phyloP scores from a whole-genome alignment of 2,329 filamentous ascomycete genomes.

The Sarocladium kiliense region DNA sequence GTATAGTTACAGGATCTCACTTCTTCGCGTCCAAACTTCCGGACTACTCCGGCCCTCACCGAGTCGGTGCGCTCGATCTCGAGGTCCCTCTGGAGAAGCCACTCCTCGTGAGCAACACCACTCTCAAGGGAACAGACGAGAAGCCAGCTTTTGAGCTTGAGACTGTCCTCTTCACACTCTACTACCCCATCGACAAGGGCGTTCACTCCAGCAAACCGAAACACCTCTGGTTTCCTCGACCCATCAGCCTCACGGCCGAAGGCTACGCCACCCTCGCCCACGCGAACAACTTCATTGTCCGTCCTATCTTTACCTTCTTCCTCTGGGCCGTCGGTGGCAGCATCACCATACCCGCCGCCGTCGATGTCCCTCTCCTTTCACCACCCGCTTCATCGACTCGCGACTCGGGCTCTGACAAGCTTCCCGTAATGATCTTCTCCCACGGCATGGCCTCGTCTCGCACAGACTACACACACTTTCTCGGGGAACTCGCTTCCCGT shows the following conservation, averaged over 20 bases:
- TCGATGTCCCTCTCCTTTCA: constrained; percentile 36
- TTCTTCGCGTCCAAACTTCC: constrained; percentile 40
- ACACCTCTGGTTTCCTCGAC: constrained; percentile 41
- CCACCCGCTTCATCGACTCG: constrained; percentile 10
- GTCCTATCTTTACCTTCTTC: constrained; percentile 36
- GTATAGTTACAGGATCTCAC: constrained; percentile 32
- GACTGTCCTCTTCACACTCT: constrained; percentile 44
- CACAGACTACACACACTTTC: constrained; percentile 47
- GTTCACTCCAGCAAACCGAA: constrained; percentile 19
- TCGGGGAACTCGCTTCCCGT: constrained; percentile 44
- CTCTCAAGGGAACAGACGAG: constrained; percentile 27
- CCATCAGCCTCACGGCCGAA: constrained; percentile 36
- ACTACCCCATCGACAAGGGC: constrained; percentile 36
- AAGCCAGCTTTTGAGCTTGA: constrained; percentile 37
- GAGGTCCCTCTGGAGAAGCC: constrained; percentile 35
- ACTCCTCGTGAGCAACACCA: constrained; percentile 23
- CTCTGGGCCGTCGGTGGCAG: constrained; percentile 36
- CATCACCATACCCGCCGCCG: constrained; percentile 41
- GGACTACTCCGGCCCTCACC: constrained; percentile 36
- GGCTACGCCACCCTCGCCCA: constrained; percentile 42
- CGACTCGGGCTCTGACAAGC: constrained; percentile 15
- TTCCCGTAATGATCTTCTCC: constrained; percentile 45
- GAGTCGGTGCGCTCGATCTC: constrained; percentile 42
- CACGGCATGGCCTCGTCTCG: constrained; percentile 46
- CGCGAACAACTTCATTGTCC: constrained; percentile 36